Evolutionary conservation across 2,329 filamentous ascomycete genomes (phyloP), one percentile per base, ranked within the genome.

Genomic region (Pyricularia grisea): DNA sequence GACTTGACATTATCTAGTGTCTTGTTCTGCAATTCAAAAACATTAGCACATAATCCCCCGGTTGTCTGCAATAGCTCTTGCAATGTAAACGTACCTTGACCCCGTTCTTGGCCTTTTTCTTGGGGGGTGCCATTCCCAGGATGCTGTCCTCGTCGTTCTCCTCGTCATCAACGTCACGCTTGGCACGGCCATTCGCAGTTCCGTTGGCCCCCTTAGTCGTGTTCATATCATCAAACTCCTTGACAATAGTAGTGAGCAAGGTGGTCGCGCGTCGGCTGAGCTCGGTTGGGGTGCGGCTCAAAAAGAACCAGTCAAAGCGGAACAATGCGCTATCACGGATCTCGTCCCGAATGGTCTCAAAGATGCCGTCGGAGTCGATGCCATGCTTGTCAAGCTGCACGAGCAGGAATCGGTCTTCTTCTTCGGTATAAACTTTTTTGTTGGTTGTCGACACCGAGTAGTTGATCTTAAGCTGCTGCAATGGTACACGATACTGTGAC

Each of bases 371-470:
- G 1, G 91, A 91, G 77, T 99, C 96, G 50, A 99, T 89, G 7
- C 96, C 95, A 74, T 93, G 91, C 78, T 90, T 92, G 80, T 99
- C 93, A 6, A 99, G 85, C 81, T 97, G 90, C 67, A 99, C 94
- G 42, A 99, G 85, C 68, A 99, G 81, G 81, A 99, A 99, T 3
- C 95, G 88, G 77, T 99, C 95, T 78, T 99, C 95, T 77, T 99
- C 95, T 77, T 99, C 96, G 0, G 94, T 98, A 78, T 99, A 99
- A 0, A 99, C 94, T 82, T 99, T 99, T 83, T 99, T 99, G 87
- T 99, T 99, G 11, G 96, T 99, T 2, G 95, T 99, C 7, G 93
- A 97, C 31, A 99, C 95, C 0, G 94, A 97, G 80, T 99, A 99
- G 81, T 97, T 98, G 82, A 99, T 93, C 84, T 97, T 97, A 75